These are phyloP conservation scores for Paratinospora sagittata DNA, from an alignment of 164 flowering plant species.

Conservation along the genomic window DNA sequence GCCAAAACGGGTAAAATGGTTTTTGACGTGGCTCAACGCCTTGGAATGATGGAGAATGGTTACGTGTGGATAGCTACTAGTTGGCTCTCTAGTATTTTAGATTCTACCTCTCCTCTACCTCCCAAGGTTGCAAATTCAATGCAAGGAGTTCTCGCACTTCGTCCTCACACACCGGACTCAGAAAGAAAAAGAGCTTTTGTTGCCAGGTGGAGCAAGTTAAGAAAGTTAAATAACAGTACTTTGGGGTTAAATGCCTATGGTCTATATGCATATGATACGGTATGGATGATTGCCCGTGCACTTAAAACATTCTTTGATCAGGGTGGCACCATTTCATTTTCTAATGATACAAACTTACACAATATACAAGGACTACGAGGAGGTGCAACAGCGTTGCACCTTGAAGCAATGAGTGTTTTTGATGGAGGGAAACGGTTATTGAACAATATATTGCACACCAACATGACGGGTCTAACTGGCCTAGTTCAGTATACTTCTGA, in stretches of 20 bases:
- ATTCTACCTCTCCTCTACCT: constrained; percentile 18
- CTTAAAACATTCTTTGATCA: constrained; percentile 19
- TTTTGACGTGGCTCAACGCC: constrained; percentile 25
- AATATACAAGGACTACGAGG: not conserved
- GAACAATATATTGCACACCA: constrained; percentile 35
- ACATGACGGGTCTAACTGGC: constrained; percentile 58
- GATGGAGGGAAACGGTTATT: constrained; percentile 21
- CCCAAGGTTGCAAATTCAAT: not conserved
- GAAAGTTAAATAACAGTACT: constrained; percentile 13
- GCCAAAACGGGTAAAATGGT: constrained; percentile 17
- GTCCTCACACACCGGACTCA: constrained; percentile 18
- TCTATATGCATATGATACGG: constrained; percentile 27
- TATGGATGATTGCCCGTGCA: constrained; percentile 25
- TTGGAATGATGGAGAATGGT: constrained; percentile 33
- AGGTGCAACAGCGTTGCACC: constrained; percentile 11
- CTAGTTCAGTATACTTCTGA: constrained; percentile 43
- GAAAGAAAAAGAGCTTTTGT: constrained; percentile 11
- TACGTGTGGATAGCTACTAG: constrained; percentile 42
- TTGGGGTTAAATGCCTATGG: constrained; percentile 23
- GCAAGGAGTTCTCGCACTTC: constrained; percentile 24
- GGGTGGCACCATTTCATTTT: constrained; percentile 19
- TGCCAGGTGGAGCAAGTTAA: constrained; percentile 20
- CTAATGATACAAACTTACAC: constrained; percentile 19
- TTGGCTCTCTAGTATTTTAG: constrained; percentile 31
- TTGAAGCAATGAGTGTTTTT: constrained; percentile 22